Base-by-base conservation (phyloP, 345 rosid species). In the Mangifera indica region DNA sequence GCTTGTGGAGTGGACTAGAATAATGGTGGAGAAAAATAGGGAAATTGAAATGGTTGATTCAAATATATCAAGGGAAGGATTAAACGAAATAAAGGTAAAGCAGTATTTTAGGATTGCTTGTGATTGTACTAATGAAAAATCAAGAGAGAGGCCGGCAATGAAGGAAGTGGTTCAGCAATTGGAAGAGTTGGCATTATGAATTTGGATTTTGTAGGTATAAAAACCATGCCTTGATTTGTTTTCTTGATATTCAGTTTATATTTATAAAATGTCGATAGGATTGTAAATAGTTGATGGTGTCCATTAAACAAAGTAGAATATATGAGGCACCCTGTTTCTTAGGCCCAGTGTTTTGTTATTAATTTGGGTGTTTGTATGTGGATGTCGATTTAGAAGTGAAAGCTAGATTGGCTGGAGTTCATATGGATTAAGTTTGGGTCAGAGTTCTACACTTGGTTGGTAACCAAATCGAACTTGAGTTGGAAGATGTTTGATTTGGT, bases 71-170 rank as follows among this genome's bases (percentile, higher is more conserved):
- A 73, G 66, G 46, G 81, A 80, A 20, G 87, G 71, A 1, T 48
- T 80, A 48, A 71, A 18, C 0, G 79, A 79, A 62, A 81, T 10
- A 0, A 58, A 65, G 0, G 89, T 91, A 11, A 67, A 75, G 49
- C 89, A 87, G 72, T 93, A 80, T 64, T 85, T 93, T 53, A 49
- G 80, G 68, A 91, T 93, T 49, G 97, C 97, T 2, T 70, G 77
- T 22, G 6, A 66, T 84, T 91, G 98, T 74, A 76, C 83, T 0
- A 78, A 75, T 2, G 93, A 86, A 68, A 45, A 61, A 0, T 63
- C 73, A 22, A 77, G 56, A 63, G 81, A 87, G 54, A 80, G 98
- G 75, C 98, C 97, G 10, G 73, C 54, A 2, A 91, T 91, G 89
- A 56, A 26, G 34, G 54, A 77, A 5, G 96, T 88, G n/a, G 85